Percentiles rank a stretch among this genome's conserved stretches.
phyloP scores from a whole-genome alignment of 1,284 basidiomycete species.

The Tylopilus sp. region DNA sequence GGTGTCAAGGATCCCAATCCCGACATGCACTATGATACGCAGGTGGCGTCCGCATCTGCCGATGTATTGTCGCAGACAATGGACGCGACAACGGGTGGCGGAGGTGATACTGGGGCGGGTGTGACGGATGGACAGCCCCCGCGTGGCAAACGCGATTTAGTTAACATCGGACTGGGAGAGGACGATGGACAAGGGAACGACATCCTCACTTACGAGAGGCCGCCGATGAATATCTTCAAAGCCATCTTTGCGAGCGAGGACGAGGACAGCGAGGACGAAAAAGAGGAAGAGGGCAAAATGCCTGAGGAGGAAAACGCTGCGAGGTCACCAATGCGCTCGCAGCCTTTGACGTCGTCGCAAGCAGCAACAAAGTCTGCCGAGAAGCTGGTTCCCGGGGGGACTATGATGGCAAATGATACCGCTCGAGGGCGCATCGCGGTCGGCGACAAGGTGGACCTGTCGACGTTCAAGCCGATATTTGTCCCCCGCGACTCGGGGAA shows the following conservation, averaged over 20 bases:
- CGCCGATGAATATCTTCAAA: conserved; percentile 91
- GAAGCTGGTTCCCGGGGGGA: neutral
- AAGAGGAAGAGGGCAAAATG: conserved; percentile 27
- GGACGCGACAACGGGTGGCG: conserved; percentile 8
- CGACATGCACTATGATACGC: conserved; percentile 24
- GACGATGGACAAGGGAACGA: conserved; percentile 85
- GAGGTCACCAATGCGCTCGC: conserved; percentile 3
- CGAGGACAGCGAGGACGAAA: conserved; percentile 71
- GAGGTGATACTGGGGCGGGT: conserved; percentile 19
- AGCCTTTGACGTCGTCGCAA: conserved; percentile 2
- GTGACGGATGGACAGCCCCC: conserved; percentile 12
- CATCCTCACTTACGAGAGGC: conserved; percentile 83
- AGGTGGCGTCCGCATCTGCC: conserved; percentile 21
- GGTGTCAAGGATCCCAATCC: conserved; percentile 83
- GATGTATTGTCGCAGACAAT: conserved; percentile 9
- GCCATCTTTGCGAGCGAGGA: conserved; percentile 91
- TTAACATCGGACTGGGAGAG: conserved; percentile 83
- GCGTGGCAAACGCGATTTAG: conserved; percentile 49
- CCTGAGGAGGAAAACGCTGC: conserved; percentile 35
- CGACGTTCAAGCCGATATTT: conserved; percentile 79
- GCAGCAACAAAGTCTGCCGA: neutral
- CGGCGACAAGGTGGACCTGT: conserved; percentile 46
- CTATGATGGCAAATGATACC: neutral
- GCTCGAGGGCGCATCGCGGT: neutral
- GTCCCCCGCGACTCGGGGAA: conserved; percentile 52